phyloP scores from a whole-genome alignment of 148 eudicot species.

The Polygonum maritimum region DNA sequence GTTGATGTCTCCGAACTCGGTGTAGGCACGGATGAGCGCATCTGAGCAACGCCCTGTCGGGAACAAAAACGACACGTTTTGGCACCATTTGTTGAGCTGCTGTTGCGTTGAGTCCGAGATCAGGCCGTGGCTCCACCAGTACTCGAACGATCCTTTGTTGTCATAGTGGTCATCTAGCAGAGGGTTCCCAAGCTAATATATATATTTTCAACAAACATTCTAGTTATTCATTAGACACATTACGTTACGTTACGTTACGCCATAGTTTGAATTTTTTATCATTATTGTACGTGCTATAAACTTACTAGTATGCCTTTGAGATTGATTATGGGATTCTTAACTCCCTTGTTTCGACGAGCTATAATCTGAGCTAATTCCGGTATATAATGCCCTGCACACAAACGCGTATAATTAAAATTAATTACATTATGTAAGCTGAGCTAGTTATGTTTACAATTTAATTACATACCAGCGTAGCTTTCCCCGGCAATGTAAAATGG shows the following conservation, averaged over 20 bases:
- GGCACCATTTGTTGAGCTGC: conserved; percentile 28
- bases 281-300: not conserved
- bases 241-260: too few species aligned
- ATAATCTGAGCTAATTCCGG: conserved; percentile 1
- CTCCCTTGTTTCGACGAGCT: not conserved
- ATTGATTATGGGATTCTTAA: not conserved
- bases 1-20: conserved; percentile 3
- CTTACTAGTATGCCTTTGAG: conserved; percentile 4
- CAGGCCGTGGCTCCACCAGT: conserved; percentile 47
- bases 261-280: too few species aligned
- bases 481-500: conserved; percentile 39
- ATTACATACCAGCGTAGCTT: conserved; percentile 32
- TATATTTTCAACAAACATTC: not conserved
- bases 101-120: conserved; percentile 26
- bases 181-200: conserved; percentile 35
- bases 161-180: conserved; percentile 28
- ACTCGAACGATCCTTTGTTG: conserved; percentile 35
- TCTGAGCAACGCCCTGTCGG: conserved; percentile 22
- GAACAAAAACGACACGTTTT: conserved; percentile 34
- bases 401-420: not conserved
- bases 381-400: conserved; percentile 5
- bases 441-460: not conserved
- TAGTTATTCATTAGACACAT: not conserved
- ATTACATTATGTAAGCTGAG: not conserved
- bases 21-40: conserved; percentile 24